Percentiles rank a stretch among this genome's conserved stretches.
Evolutionary conservation across 2,329 filamentous ascomycete species (phyloP).

Genomic region (Paecilomyces niveus): DNA sequence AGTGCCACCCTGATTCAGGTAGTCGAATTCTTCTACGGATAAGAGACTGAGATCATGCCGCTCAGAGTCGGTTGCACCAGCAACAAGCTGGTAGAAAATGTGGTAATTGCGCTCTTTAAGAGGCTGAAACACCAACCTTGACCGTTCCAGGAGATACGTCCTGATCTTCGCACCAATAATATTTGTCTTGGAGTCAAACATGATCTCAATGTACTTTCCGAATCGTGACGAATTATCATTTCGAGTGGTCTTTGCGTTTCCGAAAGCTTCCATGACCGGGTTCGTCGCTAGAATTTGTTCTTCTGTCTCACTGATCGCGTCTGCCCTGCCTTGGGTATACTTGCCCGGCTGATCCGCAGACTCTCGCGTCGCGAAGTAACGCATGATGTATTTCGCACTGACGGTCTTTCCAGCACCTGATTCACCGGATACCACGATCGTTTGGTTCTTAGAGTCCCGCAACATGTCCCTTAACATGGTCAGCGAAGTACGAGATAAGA

Average conservation of each 20-base stretch:
- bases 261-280: conserved; percentile 99
- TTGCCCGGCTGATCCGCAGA: conserved; percentile 79
- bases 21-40: conserved; percentile 85
- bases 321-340: conserved; percentile 63
- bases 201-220: conserved; percentile 99
- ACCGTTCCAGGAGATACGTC: conserved; percentile 91
- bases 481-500: conserved; percentile 21
- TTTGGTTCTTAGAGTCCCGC: conserved; percentile 92
- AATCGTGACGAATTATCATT: conserved; percentile 99
- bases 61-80: conserved; percentile 80
- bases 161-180: conserved; percentile 98
- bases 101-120: conserved; percentile 98
- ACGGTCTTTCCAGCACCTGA: conserved; percentile 98
- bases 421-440: conserved; percentile 97
- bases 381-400: conserved; percentile 99
- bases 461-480: conserved; percentile 76
- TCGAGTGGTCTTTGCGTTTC: conserved; percentile 98
- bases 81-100: conserved; percentile 95
- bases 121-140: conserved; percentile 92
- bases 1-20: conserved; percentile 89
- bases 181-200: conserved; percentile 92
- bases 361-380: conserved; percentile 97
- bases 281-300: conserved; percentile 98
- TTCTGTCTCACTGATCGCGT: conserved; percentile 94
- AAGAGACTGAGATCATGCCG: conserved; percentile 71